Evolutionary conservation across 2,329 filamentous ascomycete species (phyloP), one percentile per base, ranked within the genome.

Genomic region (Colletotrichum zoysiae): DNA sequence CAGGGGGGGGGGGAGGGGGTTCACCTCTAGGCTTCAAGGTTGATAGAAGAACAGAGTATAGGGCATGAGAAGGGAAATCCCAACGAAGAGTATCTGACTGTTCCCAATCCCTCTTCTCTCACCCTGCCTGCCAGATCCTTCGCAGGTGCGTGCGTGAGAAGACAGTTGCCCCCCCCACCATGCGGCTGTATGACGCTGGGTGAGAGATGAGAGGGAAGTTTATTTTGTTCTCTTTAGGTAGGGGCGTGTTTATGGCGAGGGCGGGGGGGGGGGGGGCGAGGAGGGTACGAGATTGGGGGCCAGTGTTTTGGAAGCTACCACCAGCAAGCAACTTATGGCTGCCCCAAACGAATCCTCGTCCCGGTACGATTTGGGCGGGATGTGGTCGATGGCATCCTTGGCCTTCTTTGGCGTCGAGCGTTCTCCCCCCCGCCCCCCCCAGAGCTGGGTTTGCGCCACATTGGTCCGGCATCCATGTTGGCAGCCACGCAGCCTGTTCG

Each of bases 361-460:
- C 55, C 35, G 55, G 20, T 40, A 33, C 38, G 14, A 18, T 33
- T 33, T 48, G 33, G 18, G 16, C 44, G 60, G n/a, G 33, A 26
- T 40, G 48, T 40, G 60, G 48, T 33, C 60, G 48, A 63, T 46
- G 60, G 35, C 35, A 35, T 55, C 48, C 60, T 33, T 53, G 23
- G 60, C 9, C 35, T 38, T 11, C 35, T 57, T 40, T 0, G 5
- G 11, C 30, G 35, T 57, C 38, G 55, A 16, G 14, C 12, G 8
- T 26, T 14, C 11, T 23, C 48, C 5, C 20, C 48, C 38, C 38
- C n/a, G 5, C n/a, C 48, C 5, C 9, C 48, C 38, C 38, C n/a
- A 46, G 3, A 46, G 44, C 44, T 3, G 3, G 20, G 44, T 46
- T 46, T n/a, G 18, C 44, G 44, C 20, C 44, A n/a, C 20, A 5